Percentiles rank a stretch among this genome's conserved stretches.
These are phyloP conservation scores for Aspergillus amoenus DNA, from an alignment of 2,329 filamentous ascomycete genomes.

Conservation along the genomic window DNA sequence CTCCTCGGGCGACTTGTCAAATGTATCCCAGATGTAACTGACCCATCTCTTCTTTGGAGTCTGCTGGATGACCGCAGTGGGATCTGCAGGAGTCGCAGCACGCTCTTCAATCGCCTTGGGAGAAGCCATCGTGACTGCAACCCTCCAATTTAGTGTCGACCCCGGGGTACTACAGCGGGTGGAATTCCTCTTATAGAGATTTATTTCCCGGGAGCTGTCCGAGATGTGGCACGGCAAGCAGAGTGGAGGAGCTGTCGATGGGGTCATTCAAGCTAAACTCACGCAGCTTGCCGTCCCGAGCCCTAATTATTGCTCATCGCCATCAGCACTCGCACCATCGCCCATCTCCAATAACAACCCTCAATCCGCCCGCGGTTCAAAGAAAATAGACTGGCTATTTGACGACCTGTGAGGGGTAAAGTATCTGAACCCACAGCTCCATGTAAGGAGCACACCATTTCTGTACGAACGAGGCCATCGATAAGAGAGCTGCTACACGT, in stretches of 20 bases:
- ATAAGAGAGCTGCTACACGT: not conserved
- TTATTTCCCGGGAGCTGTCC: no score
- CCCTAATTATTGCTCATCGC: slow-evolving; percentile 11
- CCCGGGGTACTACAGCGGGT: not conserved
- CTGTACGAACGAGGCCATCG: not conserved
- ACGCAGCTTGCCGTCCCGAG: not conserved
- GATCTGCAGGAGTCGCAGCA: slow-evolving; percentile 14
- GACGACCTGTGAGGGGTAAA: not conserved
- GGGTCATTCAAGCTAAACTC: slow-evolving; percentile 6
- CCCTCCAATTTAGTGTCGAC: not conserved
- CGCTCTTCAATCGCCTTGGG: not conserved
- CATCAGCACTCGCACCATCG: not conserved
- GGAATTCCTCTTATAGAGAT: not conserved
- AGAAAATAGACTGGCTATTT: not conserved
- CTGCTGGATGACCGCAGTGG: slow-evolving; percentile 20
- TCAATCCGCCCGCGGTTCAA: not conserved
- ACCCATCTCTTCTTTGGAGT: slow-evolving; percentile 40
- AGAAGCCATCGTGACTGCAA: slow-evolving; percentile 18
- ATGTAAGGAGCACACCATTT: slow-evolving; percentile 9
- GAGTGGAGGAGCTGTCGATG: not conserved
- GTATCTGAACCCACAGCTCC: not conserved
- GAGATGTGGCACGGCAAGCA: not conserved
- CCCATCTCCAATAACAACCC: not conserved
- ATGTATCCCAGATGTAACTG: slow-evolving; percentile 54
- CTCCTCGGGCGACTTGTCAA: slow-evolving; percentile 53